Evolutionary conservation across 257 asterid species (phyloP), one percentile per base, ranked within the genome.

Genomic region (Striga asiatica): DNA sequence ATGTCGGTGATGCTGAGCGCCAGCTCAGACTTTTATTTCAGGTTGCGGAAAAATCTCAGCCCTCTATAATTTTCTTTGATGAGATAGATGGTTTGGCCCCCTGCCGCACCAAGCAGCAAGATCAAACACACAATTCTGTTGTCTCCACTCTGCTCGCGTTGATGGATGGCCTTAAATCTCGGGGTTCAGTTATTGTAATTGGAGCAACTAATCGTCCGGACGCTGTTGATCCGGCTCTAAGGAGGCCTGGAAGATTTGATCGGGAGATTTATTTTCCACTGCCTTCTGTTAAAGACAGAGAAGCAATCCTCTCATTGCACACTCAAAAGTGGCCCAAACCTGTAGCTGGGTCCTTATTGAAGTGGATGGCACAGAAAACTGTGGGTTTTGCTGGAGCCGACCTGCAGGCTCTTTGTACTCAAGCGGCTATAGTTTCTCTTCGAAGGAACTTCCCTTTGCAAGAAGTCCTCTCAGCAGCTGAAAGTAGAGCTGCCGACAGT

Each of bases 1-100:
- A 92, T 75, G 99, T 92, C 41, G 99, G 99, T 52, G 99, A 92
- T 67, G 91, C 97, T 67, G 99, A 92, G 79, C 94, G 97, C 53
- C 97, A 92, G 77, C 77, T 92, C 6, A 78, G 97, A 66, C 97
- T 92, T 73, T 64, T 92, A 51, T 92, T 92, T 69, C 97, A 92
- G 68, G 99, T 81, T 51, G 99, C 99, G 3, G 99, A 92, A 77
- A 92, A 82, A 76, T 84, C 95, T 71, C 99, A 92, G 64, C 99
- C 99, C 41, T 92, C 99, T 64, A 89, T 92, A 56, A 92, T 92
- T 54, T 84, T 92, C 82, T 92, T 92, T 34, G 99, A 92, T 60
- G 99, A 92, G 79, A 92, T 92, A 71, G 99, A 92, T 65, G 99
- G 99, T 46, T 83, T 92, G 77, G 99, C 99, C 56, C 99, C 99